Base-by-base conservation (phyloP, 75 land plant genomes). In the Pinus taeda region DNA sequence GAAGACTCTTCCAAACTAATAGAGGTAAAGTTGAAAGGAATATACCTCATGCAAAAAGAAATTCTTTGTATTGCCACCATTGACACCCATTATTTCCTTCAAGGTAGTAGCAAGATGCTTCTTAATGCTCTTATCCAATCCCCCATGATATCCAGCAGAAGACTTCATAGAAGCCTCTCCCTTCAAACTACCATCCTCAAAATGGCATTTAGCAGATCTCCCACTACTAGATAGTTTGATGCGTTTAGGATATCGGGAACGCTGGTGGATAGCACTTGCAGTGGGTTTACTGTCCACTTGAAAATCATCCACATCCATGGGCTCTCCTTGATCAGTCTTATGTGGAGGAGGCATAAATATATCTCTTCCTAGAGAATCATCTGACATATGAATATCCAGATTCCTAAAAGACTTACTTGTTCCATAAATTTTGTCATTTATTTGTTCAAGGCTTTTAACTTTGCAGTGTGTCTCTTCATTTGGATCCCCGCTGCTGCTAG, bases 1-100 rank as follows among this genome's bases (percentile, higher is more conserved):
- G 24, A 0, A 73, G 12, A n/a, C 29, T 74, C 33, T 74, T 17
- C 57, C 65, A 8, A 30, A 15, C 20, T 74, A 57, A 60, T 15
- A 5, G 26, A 14, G n/a, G 57, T 73, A 8, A 56, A 13, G 22
- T 26, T n/a, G 49, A 21, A 20, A 69, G 24, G 36, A 53, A 58
- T 65, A 56, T 79, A 94, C 97, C 92, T 85, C 83, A 15, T 88
- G 88, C 53, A 78, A 75, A 82, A 92, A 94, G 60, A 88, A 88
- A 1, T 90, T 86, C 67, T 75, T 84, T 11, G 85, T 72, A 62
- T 87, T 90, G 42, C 78, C 86, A 79, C 81, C 87, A 67, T 85
- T 90, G 33, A 80, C 86, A 79, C 81, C 89, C 97, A 88, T 92
- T 39, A 94, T 92, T 8, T 85, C 76, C 81, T 80, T 88, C 59